phyloP scores from a whole-genome alignment of 2,329 filamentous ascomycete genomes.

The Hypoxylon sp. region DNA sequence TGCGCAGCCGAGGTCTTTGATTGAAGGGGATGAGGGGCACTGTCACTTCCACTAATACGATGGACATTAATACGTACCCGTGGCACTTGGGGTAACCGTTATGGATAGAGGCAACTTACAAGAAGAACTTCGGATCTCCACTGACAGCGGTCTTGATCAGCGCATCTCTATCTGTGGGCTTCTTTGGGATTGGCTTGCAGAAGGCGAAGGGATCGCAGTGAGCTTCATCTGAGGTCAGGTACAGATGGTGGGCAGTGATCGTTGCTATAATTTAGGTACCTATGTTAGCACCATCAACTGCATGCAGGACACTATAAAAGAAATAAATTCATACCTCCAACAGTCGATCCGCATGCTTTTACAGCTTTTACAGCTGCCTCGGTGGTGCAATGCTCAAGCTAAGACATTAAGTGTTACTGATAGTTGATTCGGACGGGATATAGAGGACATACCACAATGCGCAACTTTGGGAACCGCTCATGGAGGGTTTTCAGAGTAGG shows the following conservation, averaged over 20 bases:
- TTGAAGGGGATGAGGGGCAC: conserved; percentile 69
- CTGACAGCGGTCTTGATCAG: conserved; percentile 58
- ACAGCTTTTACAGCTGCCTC: conserved; percentile 83
- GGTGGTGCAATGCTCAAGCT: conserved; percentile 86
- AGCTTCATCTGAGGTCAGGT: conserved; percentile 77
- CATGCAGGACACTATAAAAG: no score
- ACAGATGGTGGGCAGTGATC: conserved; percentile 88
- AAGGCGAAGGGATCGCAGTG: conserved; percentile 71
- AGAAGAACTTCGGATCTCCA: conserved; percentile 62
- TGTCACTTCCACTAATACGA: conserved; percentile 61
- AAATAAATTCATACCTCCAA: conserved; percentile 59
- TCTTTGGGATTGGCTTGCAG: conserved; percentile 81
- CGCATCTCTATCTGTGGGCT: conserved; percentile 68
- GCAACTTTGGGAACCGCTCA: conserved; percentile 75
- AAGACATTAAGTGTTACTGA: no score
- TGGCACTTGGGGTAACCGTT: neutral
- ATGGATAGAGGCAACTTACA: conserved; percentile 45
- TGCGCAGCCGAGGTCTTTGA: conserved; percentile 60
- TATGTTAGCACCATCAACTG: conserved; percentile 1
- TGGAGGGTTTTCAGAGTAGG: conserved; percentile 81
- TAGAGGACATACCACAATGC: conserved; percentile 57
- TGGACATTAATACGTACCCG: conserved; percentile 17
- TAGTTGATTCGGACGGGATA: no score
- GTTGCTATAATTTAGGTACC: conserved; percentile 63
- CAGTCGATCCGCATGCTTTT: conserved; percentile 76